Percentiles rank a stretch among this genome's conserved stretches.
Conservation (phyloP, 2,329 filamentous ascomycete genomes). For the Cladophialophora exuberans region DNA sequence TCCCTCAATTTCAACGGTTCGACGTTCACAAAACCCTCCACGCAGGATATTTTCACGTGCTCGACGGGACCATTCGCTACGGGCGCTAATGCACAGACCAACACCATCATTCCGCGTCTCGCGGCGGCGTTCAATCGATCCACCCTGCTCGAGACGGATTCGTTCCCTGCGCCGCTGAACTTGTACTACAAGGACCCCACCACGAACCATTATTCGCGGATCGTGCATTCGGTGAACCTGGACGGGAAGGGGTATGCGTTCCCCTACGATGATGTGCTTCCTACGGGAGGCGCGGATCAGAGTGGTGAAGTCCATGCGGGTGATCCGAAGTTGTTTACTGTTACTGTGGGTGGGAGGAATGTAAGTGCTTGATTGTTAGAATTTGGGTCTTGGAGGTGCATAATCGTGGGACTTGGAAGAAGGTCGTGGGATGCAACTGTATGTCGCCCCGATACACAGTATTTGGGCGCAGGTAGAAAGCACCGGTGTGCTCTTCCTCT, state of each 20-base stretch:
- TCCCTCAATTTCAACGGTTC: slow-evolving; percentile 49
- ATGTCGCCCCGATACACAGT: too few species aligned
- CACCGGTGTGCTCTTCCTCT: too few species aligned
- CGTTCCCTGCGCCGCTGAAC: slow-evolving; percentile 56
- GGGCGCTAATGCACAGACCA: slow-evolving; percentile 50
- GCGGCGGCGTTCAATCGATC: slow-evolving; percentile 76
- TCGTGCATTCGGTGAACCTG: slow-evolving; percentile 64
- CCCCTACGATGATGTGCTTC: slow-evolving; percentile 70
- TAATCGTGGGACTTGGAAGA: too few species aligned
- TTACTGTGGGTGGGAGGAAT: slow-evolving; percentile 57
- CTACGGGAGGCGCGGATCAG: slow-evolving; percentile 60
- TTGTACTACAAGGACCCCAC: slow-evolving; percentile 58
- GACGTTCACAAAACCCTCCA: slow-evolving; percentile 60
- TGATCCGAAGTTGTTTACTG: slow-evolving; percentile 58
- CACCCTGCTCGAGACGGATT: slow-evolving; percentile 58
- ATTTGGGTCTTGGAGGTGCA: too few species aligned
- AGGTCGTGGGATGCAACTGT: too few species aligned
- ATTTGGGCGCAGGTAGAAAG: too few species aligned
- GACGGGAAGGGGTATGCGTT: slow-evolving; percentile 70
- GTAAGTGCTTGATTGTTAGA: too few species aligned
- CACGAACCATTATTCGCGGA: slow-evolving; percentile 70
- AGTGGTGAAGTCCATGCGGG: slow-evolving; percentile 65
- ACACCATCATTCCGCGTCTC: slow-evolving; percentile 72
- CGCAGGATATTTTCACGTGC: slow-evolving; percentile 68
- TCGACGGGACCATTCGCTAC: slow-evolving; percentile 63